Base-by-base conservation (phyloP, 2,329 filamentous ascomycete species). In the Penicillium sp. region DNA sequence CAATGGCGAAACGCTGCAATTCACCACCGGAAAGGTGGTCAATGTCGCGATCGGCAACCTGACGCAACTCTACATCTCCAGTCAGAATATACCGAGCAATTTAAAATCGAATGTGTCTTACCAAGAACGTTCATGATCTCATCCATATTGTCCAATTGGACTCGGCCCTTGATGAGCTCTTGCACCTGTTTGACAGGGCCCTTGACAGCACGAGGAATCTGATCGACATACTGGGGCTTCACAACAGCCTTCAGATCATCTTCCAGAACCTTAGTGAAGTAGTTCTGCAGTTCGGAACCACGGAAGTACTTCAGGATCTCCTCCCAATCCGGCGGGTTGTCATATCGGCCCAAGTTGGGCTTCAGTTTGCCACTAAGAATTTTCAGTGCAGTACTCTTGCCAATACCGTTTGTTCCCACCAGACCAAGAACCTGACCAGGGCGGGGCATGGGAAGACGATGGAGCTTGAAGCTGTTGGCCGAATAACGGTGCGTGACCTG, bases 381-480 rank as follows among this genome's bases (percentile, higher is more conserved):
- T 76, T 98, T 98, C 66, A 98, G 73, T 6, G 92, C 93, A n/a
- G 92, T 98, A 73, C 88, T 95, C 80, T 98, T 98, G 69, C 92
- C 92, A 59, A 96, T 98, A 87, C 93, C 92, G 80, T 98, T 98
- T 57, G 92, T 96, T 66, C 92, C 93, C 30, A 98, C 93, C 35
- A 98, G 77, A 73, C 92, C 92, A 41, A 98, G 72, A 18, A 98
- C 93, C 63, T 96, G 87, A 47, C 92, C 92, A 20, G 92, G 90
- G 44, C 92, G 82, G 48, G 92, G 92, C 78, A 90, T 95, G 41
- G 93, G 92, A 60, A 96, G 76, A 56, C 93, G 82, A 69, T 98
- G 92, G 52, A 98, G 80, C 77, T 98, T 98, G 80, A 98, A 98
- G 73, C 89, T 95, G 77, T 98, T 98, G 66, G 92, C 90, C 38